Evolutionary conservation across 169 alveolate species (phyloP), one percentile per base, ranked within the genome.

Genomic region (Cryptosporidium parvum): DNA sequence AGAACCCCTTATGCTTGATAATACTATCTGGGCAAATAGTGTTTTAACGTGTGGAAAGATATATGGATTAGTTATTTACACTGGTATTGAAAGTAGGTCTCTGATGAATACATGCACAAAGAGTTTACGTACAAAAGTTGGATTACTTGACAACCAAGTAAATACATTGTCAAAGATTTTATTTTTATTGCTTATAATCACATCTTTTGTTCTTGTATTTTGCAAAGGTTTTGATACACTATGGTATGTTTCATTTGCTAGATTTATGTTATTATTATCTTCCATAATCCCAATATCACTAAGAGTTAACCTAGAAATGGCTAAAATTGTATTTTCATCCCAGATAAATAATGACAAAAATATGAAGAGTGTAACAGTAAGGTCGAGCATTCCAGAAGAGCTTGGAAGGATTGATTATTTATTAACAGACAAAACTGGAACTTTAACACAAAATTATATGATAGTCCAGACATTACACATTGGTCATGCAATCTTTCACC

Each of bases 351-450:
- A 93, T 84, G 99, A 98, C 92, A 92, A 93, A 59, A 94, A 95
- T 68, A 98, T 98, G 8, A 96, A 95, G n/a, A 98, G 96, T 14
- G 97, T 99, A 0, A 95, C 97, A 10, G 97, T 98, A 52, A 94
- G 99, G 68, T 94, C 94, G 35, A 94, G 94, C 39, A 93, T 96
- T 51, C 98, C 99, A 12, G 99, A 98, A 96, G 99, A 98, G 85
- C 95, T 98, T 52, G 99, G 99, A 29, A 93, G 99, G 44, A 94
- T 98, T n/a, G 96, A 96, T 44, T 97, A 94, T 91, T 91, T 98
- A 37, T 93, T 98, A 61, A 93, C 99, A 6, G 99, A 98, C 86
- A 98, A 98, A 94, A 98, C 99, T 8, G 99, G 99, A 23, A 98
- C 99, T 12, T 92, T 98, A 71, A 98, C 99, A 23, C 96, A 97